Percentiles rank a stretch among this genome's conserved stretches.
Conservation (phyloP, 495 filamentous ascomycete genomes). For the Sordaria brevicollis region DNA sequence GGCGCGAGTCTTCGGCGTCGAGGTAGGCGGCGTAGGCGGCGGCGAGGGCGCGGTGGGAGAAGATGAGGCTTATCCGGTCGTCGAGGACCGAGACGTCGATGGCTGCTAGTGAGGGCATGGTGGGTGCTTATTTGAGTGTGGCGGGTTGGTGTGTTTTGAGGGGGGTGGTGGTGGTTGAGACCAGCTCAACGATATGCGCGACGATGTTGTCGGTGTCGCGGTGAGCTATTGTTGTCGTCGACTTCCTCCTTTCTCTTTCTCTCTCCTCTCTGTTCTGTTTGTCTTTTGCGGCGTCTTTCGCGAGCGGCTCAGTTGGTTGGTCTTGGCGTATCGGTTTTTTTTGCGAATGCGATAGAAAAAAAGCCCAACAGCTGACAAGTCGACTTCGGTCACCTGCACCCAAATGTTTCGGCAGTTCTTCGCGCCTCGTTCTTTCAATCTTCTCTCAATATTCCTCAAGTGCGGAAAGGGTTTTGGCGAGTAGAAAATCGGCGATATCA, state of each 20-base stretch:
- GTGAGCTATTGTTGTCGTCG: background rate
- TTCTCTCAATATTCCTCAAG: background rate
- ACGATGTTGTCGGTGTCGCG: background rate
- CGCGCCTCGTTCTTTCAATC: background rate
- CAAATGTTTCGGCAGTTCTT: background rate
- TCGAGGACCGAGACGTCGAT: constrained; percentile 22
- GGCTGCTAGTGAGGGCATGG: constrained; percentile 20
- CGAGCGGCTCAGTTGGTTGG: background rate
- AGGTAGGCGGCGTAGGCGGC: constrained; percentile 20
- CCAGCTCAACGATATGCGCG: background rate
- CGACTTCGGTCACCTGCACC: background rate
- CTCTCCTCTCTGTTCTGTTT: no score
- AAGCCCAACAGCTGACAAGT: background rate
- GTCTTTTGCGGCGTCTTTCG: background rate
- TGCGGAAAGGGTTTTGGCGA: background rate
- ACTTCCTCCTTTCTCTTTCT: background rate
- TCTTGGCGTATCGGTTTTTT: background rate
- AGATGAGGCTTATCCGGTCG: constrained; percentile 18
- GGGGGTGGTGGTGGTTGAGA: background rate
- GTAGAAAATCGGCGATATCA: background rate
- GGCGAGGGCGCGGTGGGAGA: constrained; percentile 22
- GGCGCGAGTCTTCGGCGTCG: constrained; percentile 11
- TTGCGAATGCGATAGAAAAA: background rate
- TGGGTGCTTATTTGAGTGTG: background rate
- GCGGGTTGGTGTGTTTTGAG: background rate